phyloP scores from a whole-genome alignment of 1,284 basidiomycete species.

The Puccinia brachypodii region DNA sequence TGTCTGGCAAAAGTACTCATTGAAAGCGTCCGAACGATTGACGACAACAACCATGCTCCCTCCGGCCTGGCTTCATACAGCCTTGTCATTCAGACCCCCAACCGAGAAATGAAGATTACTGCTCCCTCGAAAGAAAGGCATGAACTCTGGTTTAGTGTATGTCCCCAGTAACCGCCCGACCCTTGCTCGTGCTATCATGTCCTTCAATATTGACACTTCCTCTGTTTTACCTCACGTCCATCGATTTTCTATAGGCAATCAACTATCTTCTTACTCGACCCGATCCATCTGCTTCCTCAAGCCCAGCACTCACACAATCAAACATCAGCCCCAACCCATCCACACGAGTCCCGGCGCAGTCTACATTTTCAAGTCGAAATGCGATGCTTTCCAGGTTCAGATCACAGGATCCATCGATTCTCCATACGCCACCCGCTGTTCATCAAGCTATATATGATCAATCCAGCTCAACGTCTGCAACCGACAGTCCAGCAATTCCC shows the following conservation, averaged over 20 bases:
- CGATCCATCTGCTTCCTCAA: slow-evolving; percentile 60
- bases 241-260: slow-evolving; percentile 65
- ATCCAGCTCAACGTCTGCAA: neutral
- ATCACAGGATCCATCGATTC: slow-evolving; percentile 63
- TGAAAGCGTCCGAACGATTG: slow-evolving; percentile 80
- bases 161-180: slow-evolving; percentile 52
- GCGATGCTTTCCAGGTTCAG: slow-evolving; percentile 66
- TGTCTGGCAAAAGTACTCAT: slow-evolving; percentile 78
- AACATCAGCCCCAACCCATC: slow-evolving; percentile 43
- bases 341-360: slow-evolving; percentile 56
- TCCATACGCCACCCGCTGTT: slow-evolving; percentile 63
- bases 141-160: slow-evolving; percentile 82
- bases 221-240: neutral
- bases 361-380: slow-evolving; percentile 67
- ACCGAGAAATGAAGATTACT: slow-evolving; percentile 96
- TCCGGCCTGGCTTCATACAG: slow-evolving; percentile 89
- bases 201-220: neutral
- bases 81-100: slow-evolving; percentile 85
- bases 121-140: slow-evolving; percentile 90
- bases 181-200: slow-evolving; percentile 30
- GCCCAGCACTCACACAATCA: slow-evolving; percentile 44
- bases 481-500: slow-evolving; percentile 2
- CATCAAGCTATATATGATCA: slow-evolving; percentile 39
- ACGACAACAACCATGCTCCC: slow-evolving; percentile 89
- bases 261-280: slow-evolving; percentile 78